Evolutionary conservation across 805 yeast genomes (phyloP), one percentile per base, ranked within the genome.

Genomic region (Candida maesae): DNA sequence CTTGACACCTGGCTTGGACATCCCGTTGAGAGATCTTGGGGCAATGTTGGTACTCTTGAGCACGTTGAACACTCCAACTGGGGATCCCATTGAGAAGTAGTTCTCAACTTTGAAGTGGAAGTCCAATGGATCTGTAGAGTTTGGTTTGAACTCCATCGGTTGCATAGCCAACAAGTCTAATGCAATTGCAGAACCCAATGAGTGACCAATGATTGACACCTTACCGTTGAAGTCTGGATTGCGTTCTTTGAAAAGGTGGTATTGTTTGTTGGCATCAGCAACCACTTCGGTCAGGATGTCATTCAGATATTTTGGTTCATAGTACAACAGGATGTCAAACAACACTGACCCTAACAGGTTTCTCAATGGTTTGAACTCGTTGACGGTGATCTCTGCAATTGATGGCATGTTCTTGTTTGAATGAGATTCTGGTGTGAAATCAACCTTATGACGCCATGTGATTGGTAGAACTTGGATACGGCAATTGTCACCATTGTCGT

Each of bases 201-300:
- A 91, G 60, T 91, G 99, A 2, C 96, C 98, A 44, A 89, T 66
- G 2, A 91, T 61, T 51, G 91, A 89, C 1, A 91, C 80, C 49
- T 81, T 76, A 0, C 96, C 96, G n/a, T 78, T 67, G 60, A 85
- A 86, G 15, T 70, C 62, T 0, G 95, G 95, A 49, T 90, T 79
- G 35, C 74, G 65, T 38, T 78, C 71, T 44, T 70, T 61, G 59
- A 79, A 91, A 25, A 73, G 60, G 5, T 68, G 61, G 58, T 78
- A 84, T 2, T 81, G 76, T 2, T 69, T 53, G 59, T 89, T 90
- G 33, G 88, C 69, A 46, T 84, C 83, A 4, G 53, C 48, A 6
- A 76, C 73, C 1, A 88, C 95, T 12, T 74, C 76, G 5, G 67
- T 61, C 38, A 82, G 60, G 14, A 91, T 89, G 48, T 75, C 74